Evolutionary conservation across 352 stramenopile genomes (phyloP).

Genomic region (Peronospora destructor): DNA sequence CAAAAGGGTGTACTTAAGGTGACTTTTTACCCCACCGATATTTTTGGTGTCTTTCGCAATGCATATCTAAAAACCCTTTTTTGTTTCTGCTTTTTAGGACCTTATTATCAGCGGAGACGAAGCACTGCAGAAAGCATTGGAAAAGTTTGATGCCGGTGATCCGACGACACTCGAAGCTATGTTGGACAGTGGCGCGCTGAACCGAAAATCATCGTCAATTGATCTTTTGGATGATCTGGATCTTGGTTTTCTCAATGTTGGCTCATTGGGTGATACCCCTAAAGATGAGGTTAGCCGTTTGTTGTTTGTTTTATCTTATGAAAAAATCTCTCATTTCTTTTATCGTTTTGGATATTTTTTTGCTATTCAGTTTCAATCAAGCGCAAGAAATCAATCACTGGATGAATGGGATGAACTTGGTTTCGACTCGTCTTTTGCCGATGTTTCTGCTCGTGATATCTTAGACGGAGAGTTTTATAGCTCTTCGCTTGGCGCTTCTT

Average conservation of each 20-base stretch:
- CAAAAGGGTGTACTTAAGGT: slow-evolving; percentile 89
- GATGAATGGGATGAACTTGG: slow-evolving; percentile 84
- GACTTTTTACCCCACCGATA: not conserved
- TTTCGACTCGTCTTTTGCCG: slow-evolving; percentile 77
- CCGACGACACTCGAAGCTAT: slow-evolving; percentile 78
- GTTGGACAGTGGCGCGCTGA: slow-evolving; percentile 74
- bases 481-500: slow-evolving; percentile 71
- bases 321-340: slow-evolving; percentile 1
- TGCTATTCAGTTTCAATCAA: slow-evolving; percentile 41
- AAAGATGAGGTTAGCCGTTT: slow-evolving; percentile 56
- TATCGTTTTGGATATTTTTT: not conserved
- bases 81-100: slow-evolving; percentile 36
- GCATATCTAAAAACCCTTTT: not conserved
- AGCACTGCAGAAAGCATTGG: slow-evolving; percentile 81
- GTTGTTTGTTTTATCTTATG: slow-evolving; percentile 1
- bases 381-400: slow-evolving; percentile 60
- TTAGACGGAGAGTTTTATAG: slow-evolving; percentile 78
- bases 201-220: slow-evolving; percentile 75
- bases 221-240: slow-evolving; percentile 82
- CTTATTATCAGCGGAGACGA: slow-evolving; percentile 89
- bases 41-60: not conserved
- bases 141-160: slow-evolving; percentile 86
- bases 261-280: slow-evolving; percentile 71
- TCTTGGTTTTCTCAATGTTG: slow-evolving; percentile 83
- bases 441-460: slow-evolving; percentile 71